Evolutionary conservation across 2,329 filamentous ascomycete genomes (phyloP), one percentile per base, ranked within the genome.

Genomic region (Penicillium sp.): DNA sequence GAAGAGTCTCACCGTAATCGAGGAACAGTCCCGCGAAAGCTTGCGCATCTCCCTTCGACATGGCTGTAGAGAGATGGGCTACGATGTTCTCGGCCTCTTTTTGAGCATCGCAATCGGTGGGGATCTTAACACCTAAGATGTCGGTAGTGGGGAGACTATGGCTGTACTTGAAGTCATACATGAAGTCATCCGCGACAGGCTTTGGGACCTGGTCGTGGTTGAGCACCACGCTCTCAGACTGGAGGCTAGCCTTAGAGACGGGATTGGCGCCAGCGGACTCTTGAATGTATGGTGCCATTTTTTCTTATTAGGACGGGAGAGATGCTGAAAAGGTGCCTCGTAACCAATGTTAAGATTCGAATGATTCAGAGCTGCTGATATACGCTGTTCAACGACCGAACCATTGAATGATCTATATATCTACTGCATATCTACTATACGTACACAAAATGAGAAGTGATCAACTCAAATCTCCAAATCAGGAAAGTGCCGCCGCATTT

Each of bases 161-260:
- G 49, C 75, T 77, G 66, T 74, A 76, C 61, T 75, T 74, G 68
- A 77, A 77, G 51, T 74, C 74, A 60, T 77, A 77, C 75, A 77
- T 77, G 62, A 69, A 77, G 60, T 76, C 62, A 57, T 77, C 73
- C 4, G 73, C 73, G 13, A 77, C 71, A 0, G 73, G 73, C 51
- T 58, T 58, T 36, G 17, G 31, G 12, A 58, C 55, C 21, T 58
- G 21, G 33, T 61, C 52, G 29, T 61, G 59, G 9, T 61, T 39
- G 19, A 61, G 19, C 10, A 19, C n/a, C 27, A 4, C 49, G 23
- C 39, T 56, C 33, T 53, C n/a, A 27, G 52, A 47, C 21, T 44
- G 39, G 6, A 43, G 12, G 8, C 5, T 44, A 44, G 38, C 8
- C 29, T 49, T 39, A 25, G 50, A 44, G 41, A 44, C 15, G 21